Conservation (phyloP, 768 basidiomycete species). For the Tephrocybe sp. region DNA sequence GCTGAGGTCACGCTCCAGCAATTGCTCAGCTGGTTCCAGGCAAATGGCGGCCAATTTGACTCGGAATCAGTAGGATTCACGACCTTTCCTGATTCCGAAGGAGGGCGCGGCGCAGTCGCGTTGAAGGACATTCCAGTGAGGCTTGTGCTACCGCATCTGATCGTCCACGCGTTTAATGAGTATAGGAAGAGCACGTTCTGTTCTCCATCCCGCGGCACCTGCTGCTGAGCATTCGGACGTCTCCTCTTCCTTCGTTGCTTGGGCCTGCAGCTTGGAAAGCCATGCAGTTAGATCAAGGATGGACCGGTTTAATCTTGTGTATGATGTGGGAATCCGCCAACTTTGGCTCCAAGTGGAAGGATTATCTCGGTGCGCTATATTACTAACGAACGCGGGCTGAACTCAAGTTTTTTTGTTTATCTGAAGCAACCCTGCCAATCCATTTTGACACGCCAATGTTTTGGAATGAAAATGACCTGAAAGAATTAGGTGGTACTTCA, state of each 20-base stretch:
- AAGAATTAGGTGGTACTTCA: constrained; percentile 78
- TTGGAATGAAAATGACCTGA: constrained; percentile 74
- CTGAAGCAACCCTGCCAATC: constrained; percentile 61
- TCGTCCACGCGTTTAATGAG: neutral
- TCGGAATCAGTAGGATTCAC: constrained; percentile 40
- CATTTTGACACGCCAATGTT: constrained; percentile 92
- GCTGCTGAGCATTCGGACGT: constrained; percentile 79
- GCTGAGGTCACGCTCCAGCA: neutral
- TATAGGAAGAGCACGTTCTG: constrained; percentile 68
- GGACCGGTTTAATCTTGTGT: constrained; percentile 85
- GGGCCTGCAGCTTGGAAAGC: constrained; percentile 64
- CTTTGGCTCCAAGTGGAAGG: constrained; percentile 59
- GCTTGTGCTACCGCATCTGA: neutral
- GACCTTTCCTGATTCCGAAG: constrained; percentile 45
- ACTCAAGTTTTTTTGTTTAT: no score
- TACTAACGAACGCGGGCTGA: neutral
- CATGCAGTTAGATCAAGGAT: constrained; percentile 61
- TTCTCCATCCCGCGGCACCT: constrained; percentile 80
- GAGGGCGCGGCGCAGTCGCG: constrained; percentile 76
- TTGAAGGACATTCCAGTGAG: constrained; percentile 68
- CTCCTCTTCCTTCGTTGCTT: constrained; percentile 56
- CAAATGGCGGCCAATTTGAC: constrained; percentile 51
- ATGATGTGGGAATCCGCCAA: constrained; percentile 93
- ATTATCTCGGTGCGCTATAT: constrained; percentile 60
- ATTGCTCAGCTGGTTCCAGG: constrained; percentile 52